Evolutionary conservation across 108 stramenopile species (phyloP), one percentile per base, ranked within the genome.

Genomic region (Skeletonema marinoi): DNA sequence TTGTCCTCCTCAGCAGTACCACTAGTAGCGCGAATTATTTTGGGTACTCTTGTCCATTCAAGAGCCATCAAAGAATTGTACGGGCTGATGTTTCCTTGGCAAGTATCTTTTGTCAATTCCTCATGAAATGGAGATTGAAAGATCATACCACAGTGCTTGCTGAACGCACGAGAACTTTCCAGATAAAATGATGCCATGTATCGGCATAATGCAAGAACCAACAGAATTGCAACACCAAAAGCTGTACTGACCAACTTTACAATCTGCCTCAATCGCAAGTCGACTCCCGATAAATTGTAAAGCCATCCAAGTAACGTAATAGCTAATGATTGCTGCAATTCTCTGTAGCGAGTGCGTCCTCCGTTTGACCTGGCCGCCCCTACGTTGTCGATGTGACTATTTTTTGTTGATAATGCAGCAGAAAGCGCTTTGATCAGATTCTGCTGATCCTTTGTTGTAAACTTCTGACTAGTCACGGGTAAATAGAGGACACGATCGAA

Each of bases 401-500:
- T 31, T 2, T 25, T 9, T 33, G 42, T 68, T 68, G 39, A 4
- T 14, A 60, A 30, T 1, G 46, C 66, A 8, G 29, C 30, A 19
- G 54, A 60, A 60, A 88, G 16, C 0, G 70, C 66, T 39, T 68
- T 33, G 19, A 83, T 76, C 33, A 90, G 51, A 32, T 65, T 56
- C 46, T 63, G 32, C 19, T 83, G 35, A 41, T 88, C 70, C n/a
- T 41, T n/a, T 16, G 42, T 16, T 14, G 81, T 66, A 39, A 92
- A 74, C 13, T 56, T 32, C 38, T 65, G 65, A 50, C 79, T 80
- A 16, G 88, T 65, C 61, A 90, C 82, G n/a, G 93, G 93, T 9
- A 95, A 77, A 76, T 95, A 95, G 41, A 95, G 50, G 32, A 92
- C 74, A 2, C 66, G 68, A 30, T 82, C 56, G 83, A 95, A 91